Evolutionary conservation across 495 filamentous ascomycete species (phyloP), one percentile per base, ranked within the genome.

Genomic region (Aspergillus ellipticus): DNA sequence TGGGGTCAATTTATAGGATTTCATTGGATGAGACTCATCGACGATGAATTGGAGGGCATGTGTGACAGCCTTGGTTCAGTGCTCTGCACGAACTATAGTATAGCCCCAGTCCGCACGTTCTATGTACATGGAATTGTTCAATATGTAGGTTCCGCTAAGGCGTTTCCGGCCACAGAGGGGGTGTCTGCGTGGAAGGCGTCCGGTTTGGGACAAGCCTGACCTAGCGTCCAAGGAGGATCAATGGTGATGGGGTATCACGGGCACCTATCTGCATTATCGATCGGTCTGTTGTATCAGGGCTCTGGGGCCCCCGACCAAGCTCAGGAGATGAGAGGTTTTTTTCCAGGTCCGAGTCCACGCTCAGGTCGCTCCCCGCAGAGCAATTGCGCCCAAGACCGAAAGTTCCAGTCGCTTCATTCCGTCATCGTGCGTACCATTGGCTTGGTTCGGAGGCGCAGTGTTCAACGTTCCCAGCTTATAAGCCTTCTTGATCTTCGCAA

Each of bases 391-490:
- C 29, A 94, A 49, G 15, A 89, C 70, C 22, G 84, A 64, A 21
- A 79, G 65, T 67, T 92, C 88, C 39, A 88, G 70, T 57, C 82
- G 78, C 49, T 65, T 77, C 49, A 67, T 74, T 56, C 72, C 75
- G 42, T 58, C 45, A 17, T 57, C 51, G n/a, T 62, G 35, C 11
- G 57, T 43, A 10, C 63, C 66, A 48, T 67, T 64, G 24, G 47
- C 45, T 54, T 56, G 61, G n/a, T 67, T 71, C 16, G 62, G 35
- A 2, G 58, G 28, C 10, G 65, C 62, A 41, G 73, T 76, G 31
- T 76, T 70, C 43, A 78, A 60, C 13, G 73, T 74, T 46, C 85
- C 86, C 41, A 97, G 66, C 64, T 91, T 92, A 66, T 97, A 97
- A 29, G 86, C 79, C 73, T 93, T 96, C 67, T 81, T 82, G 28